Evolutionary conservation across 1,139 yeast genomes (phyloP).

Genomic region (Debaryomycetaceae sp.): DNA sequence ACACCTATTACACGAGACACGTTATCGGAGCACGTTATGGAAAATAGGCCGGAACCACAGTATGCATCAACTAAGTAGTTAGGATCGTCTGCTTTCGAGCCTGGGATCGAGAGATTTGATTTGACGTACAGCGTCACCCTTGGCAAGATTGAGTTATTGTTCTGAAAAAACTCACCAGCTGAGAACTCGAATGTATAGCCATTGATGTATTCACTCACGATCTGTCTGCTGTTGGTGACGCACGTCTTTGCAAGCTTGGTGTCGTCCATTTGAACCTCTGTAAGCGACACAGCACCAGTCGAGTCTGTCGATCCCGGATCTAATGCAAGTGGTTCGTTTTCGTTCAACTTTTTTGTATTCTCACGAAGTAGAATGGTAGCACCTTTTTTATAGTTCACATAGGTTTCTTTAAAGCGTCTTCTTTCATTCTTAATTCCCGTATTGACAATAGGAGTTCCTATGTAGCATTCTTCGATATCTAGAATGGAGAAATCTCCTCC

Average conservation of each 20-base stretch:
- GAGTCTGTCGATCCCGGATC: constrained; percentile 44
- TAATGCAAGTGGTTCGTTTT: constrained; percentile 15
- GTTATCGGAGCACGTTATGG: constrained; percentile 77
- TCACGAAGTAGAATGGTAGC: constrained; percentile 87
- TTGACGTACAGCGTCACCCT: constrained; percentile 76
- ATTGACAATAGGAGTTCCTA: constrained; percentile 80
- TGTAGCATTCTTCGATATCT: constrained; percentile 91
- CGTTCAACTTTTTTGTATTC: constrained; percentile 48
- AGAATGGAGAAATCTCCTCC: constrained; percentile 56
- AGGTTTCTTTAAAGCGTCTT: constrained; percentile 44
- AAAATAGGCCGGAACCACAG: constrained; percentile 94
- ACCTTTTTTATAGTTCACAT: constrained; percentile 65
- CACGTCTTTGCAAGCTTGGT: constrained; percentile 39
- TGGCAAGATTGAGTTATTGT: constrained; percentile 88
- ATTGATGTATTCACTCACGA: constrained; percentile 73
- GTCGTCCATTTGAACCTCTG: constrained; percentile 17
- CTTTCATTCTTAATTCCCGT: constrained; percentile 75
- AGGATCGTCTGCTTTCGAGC: constrained; percentile 33
- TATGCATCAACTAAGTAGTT: constrained; percentile 87
- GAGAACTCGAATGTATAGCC: constrained; percentile 80
- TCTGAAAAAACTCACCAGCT: constrained; percentile 95
- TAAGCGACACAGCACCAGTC: constrained; percentile 26
- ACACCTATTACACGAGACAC: constrained; percentile 88
- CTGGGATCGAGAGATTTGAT: constrained; percentile 54
- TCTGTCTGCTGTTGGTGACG: constrained; percentile 69